Percentiles rank a stretch among this genome's conserved stretches.
Evolutionary conservation across 192 early-diverging fungal genomes (phyloP).

Genomic region (Coemansia reversa): DNA sequence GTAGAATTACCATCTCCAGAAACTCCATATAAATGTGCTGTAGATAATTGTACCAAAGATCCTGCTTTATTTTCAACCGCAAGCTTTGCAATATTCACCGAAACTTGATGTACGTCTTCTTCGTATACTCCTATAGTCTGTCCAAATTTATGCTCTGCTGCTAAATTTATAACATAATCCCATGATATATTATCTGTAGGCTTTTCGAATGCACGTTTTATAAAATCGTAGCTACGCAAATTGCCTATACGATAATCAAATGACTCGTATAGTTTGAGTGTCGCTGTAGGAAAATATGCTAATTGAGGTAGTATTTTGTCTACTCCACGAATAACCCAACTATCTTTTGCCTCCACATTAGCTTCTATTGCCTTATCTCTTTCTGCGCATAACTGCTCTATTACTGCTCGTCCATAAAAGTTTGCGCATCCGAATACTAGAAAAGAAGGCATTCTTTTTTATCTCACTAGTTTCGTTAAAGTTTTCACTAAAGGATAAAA

Average conservation of each 20-base stretch:
- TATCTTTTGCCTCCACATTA: not conserved
- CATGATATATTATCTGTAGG: constrained; percentile 66
- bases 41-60: constrained; percentile 82
- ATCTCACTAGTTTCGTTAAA: too few relatives aligned
- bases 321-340: constrained; percentile 42
- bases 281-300: constrained; percentile 26
- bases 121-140: constrained; percentile 70
- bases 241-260: constrained; percentile 53
- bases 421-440: constrained; percentile 40
- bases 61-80: constrained; percentile 73
- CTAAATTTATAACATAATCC: constrained; percentile 94
- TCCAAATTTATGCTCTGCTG: constrained; percentile 92
- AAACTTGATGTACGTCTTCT: constrained; percentile 57
- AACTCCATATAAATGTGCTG: constrained; percentile 78
- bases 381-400: constrained; percentile 31
- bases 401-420: constrained; percentile 49
- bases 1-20: not conserved
- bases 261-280: constrained; percentile 22
- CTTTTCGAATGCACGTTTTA: constrained; percentile 67
- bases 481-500: too few relatives aligned
- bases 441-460: constrained; percentile 32
- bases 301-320: constrained; percentile 46
- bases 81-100: constrained; percentile 76
- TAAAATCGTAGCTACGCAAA: constrained; percentile 29
- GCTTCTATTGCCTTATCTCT: constrained; percentile 12